Base-by-base conservation (phyloP, 78 protist species). In the Abeoforma whisleri region DNA sequence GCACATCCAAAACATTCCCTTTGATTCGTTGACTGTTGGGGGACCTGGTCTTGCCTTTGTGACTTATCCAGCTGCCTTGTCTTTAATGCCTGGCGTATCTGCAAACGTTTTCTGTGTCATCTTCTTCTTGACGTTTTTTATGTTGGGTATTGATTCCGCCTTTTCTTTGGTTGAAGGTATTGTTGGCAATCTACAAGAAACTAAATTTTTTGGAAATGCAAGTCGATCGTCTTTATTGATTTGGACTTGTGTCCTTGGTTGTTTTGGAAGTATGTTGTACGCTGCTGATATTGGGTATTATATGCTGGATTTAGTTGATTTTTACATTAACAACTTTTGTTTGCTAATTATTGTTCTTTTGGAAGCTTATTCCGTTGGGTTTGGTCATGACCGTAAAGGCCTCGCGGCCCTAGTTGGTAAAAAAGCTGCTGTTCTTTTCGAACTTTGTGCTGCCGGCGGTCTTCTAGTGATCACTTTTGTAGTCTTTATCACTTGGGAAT, bases 71-170 rank as follows among this genome's bases (percentile, higher is more conserved):
- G 5, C 62, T 31, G 82, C 82, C 23, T 57, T 79, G 39, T 30
- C 82, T 35, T 25, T 16, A 12, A 79, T 34, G 33, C 76, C 76
- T 72, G 62, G 12, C 12, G 8, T 12, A 22, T 8, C 22, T 34
- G 77, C 32, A 22, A 79, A 79, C 12, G 23, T 79, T 48, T 35
- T 79, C 28, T 35, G 39, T 34, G 39, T 79, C 62, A 31, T 79
- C 34, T 79, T 79, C 62, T 79, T 35, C 82, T 35, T 79, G 25
- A 79, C 82, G 33, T 34, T 79, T 31, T 34, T 79, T 48, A 32
- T 79, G 62, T 57, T 79, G 33, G 82, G 82, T 16, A 79, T 79
- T 0, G 82, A 79, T 34, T 22, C 34, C 30, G 82, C 57, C 23
- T 79, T 79, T 57, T 30, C 82, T 34, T 57, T 32, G 2, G 39